Base-by-base conservation (phyloP, 2,329 filamentous ascomycete genomes). In the Rhytidhysteron rufulum region DNA sequence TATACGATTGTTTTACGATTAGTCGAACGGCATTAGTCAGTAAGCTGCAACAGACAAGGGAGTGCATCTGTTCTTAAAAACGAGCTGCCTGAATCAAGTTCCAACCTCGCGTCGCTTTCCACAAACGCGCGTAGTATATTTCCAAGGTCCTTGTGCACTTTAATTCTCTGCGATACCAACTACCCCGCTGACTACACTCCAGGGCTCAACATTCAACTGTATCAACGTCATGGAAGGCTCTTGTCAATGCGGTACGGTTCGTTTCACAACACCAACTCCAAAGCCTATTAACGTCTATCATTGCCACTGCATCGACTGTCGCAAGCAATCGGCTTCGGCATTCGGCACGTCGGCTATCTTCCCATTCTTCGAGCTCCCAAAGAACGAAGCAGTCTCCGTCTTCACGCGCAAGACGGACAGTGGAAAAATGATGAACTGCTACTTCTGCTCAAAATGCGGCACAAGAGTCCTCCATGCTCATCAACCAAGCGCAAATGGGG, bases 341-440 rank as follows among this genome's bases (percentile, higher is more conserved):
- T 85, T 82, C 62, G 81, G 82, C 20, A 75, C 80, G 29, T 81
- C 79, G 24, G 82, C 82, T 51, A 83, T 85, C 46, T 86, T 84
- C 50, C 82, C 82, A 1, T 67, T 68, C 4, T 86, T 86, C 42
- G 57, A 68, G 8, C 63, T 85, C 21, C 79, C 80, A 0, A 58
- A 35, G 65, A 16, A 60, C 61, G 4, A 42, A n/a, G 34, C 39
- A 5, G 13, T 42, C 20, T 19, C 34, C 13, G 15, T 19, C n/a
- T 42, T 21, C 25, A 37, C 33, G 9, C 39, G 39, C n/a, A 18
- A 30, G n/a, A 42, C 39, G 11, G 39, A 42, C 20, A 38, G 39
- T 27, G 39, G 39, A 3, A 9, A 29, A 10, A 16, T 38, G 13
- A 11, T 37, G 15, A 34, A 37, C 16, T 42, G 39, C 39, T 42